Conservation (phyloP, 1,284 basidiomycete genomes). For the Peniophora sp. region DNA sequence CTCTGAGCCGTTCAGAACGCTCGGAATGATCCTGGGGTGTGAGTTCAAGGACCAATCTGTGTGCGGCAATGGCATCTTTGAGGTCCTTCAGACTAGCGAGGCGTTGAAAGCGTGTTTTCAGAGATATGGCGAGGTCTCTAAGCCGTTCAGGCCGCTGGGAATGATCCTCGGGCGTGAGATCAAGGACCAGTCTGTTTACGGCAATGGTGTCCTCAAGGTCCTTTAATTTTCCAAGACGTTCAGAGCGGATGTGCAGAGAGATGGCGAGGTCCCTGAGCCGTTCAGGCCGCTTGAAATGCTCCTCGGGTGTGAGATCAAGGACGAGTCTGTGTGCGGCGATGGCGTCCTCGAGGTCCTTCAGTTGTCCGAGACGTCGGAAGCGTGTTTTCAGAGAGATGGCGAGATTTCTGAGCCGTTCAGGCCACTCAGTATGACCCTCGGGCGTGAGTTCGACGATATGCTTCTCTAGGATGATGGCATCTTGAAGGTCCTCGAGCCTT, state of each 20-base stretch:
- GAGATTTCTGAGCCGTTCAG: background rate
- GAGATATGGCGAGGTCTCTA: background rate
- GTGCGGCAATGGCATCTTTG: background rate
- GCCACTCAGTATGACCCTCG: background rate
- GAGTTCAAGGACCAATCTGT: background rate
- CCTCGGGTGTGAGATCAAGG: background rate
- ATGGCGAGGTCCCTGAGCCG: conserved; percentile 18
- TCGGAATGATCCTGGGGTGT: background rate
- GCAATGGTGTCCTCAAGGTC: background rate
- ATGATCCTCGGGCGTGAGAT: conserved; percentile 1
- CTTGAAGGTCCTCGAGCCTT: background rate
- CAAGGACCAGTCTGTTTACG: background rate
- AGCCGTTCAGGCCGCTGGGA: background rate
- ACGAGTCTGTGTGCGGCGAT: background rate
- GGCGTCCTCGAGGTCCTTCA: background rate
- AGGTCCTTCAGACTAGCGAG: conserved; percentile 1
- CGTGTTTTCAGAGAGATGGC: background rate
- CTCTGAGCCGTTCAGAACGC: background rate
- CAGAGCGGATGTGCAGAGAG: conserved; percentile 16
- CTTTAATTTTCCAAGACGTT: background rate
- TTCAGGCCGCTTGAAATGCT: conserved; percentile 1
- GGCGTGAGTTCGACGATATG: background rate
- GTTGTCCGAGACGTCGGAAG: background rate
- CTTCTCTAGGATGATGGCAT: background rate
- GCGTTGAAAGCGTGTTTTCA: background rate